A percentile compares a stretch with the other conserved stretches of the same genome.
These are phyloP conservation scores for Herpotrichia juniperi DNA, from an alignment of 2,329 filamentous ascomycete genomes.

Conservation along the genomic window DNA sequence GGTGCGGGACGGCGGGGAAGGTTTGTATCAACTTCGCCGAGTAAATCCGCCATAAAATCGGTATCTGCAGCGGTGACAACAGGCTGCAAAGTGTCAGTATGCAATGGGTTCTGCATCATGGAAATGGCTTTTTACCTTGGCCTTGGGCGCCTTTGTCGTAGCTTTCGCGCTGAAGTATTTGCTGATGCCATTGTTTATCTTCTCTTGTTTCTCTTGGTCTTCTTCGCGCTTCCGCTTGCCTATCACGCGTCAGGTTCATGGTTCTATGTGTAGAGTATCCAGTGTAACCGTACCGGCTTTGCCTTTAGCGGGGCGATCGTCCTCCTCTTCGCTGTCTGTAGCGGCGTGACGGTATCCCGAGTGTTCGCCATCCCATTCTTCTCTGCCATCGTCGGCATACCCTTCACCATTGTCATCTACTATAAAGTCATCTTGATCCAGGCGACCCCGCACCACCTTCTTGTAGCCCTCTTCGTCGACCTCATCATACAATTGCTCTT, in stretches of 20 bases:
- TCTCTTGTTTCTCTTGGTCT: conserved; percentile 82
- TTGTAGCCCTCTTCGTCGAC: conserved; percentile 98
- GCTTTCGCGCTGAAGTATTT: conserved; percentile 90
- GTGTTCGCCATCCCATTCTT: conserved; percentile 72
- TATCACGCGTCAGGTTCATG: conserved; percentile 45
- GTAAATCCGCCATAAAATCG: conserved; percentile 81
- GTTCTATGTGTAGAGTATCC: background rate
- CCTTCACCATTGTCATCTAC: conserved; percentile 98
- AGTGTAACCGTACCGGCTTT: conserved; percentile 60
- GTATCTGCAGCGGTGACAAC: conserved; percentile 85
- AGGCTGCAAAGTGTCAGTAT: conserved; percentile 57
- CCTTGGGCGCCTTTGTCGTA: conserved; percentile 68
- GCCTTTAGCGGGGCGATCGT: conserved; percentile 63
- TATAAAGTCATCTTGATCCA: conserved; percentile 96
- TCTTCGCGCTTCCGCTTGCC: conserved; percentile 89
- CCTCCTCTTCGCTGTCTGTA: conserved; percentile 75
- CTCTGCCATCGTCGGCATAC: conserved; percentile 94
- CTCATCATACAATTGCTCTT: conserved; percentile 87
- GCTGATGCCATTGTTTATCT: conserved; percentile 88
- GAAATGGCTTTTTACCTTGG: conserved; percentile 68
- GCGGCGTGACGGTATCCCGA: conserved; percentile 68
- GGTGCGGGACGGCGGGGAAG: conserved; percentile 57
- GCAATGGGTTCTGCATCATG: background rate
- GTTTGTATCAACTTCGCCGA: conserved; percentile 88
- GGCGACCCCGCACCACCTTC: conserved; percentile 85